phyloP scores from a whole-genome alignment of 2,329 filamentous ascomycete genomes.

The Alternaria ventricosa region DNA sequence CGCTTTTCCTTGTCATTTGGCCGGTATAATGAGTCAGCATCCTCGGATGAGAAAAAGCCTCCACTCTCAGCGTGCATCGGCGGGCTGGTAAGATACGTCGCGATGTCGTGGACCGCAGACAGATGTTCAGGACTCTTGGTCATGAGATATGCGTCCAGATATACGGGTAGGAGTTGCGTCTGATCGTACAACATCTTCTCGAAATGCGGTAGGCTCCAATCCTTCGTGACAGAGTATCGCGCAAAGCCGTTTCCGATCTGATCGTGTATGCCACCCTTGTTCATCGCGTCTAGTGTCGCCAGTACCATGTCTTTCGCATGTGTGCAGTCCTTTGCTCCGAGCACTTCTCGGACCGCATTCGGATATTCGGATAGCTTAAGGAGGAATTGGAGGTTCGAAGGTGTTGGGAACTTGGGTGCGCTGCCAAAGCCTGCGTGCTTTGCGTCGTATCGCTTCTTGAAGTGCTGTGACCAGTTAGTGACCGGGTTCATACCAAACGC shows the following conservation, averaged over 20 bases:
- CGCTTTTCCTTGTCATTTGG: constrained; percentile 80
- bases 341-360: constrained; percentile 77
- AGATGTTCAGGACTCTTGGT: constrained; percentile 74
- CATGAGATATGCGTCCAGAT: constrained; percentile 82
- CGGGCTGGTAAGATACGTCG: constrained; percentile 79
- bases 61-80: constrained; percentile 72
- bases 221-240: constrained; percentile 85
- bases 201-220: constrained; percentile 95
- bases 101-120: constrained; percentile 79
- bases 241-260: constrained; percentile 80
- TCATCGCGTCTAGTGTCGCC: constrained; percentile 80
- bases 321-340: constrained; percentile 79
- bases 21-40: constrained; percentile 81
- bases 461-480: constrained; percentile 29
- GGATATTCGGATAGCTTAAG: constrained; percentile 77
- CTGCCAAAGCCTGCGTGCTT: constrained; percentile 66
- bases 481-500: no score
- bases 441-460: constrained; percentile 32
- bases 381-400: constrained; percentile 82
- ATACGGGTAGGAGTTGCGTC: constrained; percentile 80
- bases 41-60: constrained; percentile 86
- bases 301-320: constrained; percentile 80
- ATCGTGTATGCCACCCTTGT: constrained; percentile 73
- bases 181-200: constrained; percentile 98
- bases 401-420: constrained; percentile 89